Evolutionary conservation across 1,284 basidiomycete species (phyloP).

Genomic region (Ceratobasidium sp.): DNA sequence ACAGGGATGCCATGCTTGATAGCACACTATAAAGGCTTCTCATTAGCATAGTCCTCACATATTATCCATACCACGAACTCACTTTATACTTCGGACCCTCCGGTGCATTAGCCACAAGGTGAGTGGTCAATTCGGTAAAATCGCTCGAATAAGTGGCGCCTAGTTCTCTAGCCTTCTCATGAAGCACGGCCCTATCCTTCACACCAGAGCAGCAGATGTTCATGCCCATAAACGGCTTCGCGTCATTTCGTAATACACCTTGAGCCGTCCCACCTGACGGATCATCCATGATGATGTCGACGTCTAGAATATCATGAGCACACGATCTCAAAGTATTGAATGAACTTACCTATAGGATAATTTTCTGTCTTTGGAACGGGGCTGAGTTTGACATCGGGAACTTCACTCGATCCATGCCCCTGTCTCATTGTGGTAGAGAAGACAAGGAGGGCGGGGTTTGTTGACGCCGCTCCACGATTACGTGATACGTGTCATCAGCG

Average conservation of each 20-base stretch:
- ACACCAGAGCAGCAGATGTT: constrained; percentile 49
- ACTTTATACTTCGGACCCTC: constrained; percentile 52
- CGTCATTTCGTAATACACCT: constrained; percentile 13
- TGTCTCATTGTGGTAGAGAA: constrained; percentile 39
- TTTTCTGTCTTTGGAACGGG: constrained; percentile 30
- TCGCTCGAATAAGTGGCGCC: constrained; percentile 48
- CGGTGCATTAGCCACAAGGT: constrained; percentile 51
- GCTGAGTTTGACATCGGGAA: constrained; percentile 51
- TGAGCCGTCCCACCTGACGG: constrained; percentile 9
- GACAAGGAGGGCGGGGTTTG: constrained; percentile 31
- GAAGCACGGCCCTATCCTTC: constrained; percentile 47
- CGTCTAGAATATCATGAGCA: constrained; percentile 23
- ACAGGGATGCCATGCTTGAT: constrained; percentile 49
- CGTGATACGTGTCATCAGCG: constrained; percentile 38
- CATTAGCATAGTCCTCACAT: background rate
- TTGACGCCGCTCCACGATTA: constrained; percentile 16
- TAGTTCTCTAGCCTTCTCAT: constrained; percentile 45
- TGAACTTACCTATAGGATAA: background rate
- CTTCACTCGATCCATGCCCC: constrained; percentile 51
- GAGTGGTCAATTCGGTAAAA: constrained; percentile 51
- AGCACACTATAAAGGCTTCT: constrained; percentile 46
- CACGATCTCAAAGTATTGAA: background rate
- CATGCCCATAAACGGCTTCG: constrained; percentile 48
- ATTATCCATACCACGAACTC: background rate
- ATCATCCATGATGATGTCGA: background rate